phyloP scores from a whole-genome alignment of 805 yeast genomes.

The Cyberlindnera maclurae region DNA sequence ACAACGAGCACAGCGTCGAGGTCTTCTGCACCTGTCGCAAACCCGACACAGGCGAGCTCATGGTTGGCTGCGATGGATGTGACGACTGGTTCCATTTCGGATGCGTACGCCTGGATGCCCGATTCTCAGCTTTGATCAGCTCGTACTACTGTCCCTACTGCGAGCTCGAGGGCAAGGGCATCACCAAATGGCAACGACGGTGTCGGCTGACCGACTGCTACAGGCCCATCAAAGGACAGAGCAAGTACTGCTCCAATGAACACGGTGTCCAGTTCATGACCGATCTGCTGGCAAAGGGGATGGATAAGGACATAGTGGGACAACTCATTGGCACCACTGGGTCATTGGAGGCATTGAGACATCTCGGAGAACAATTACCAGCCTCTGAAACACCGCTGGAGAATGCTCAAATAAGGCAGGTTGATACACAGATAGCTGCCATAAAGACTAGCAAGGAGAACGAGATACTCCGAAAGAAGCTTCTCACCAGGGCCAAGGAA shows the following conservation, averaged over 20 bases:
- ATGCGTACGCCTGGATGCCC: slow-evolving; percentile 56
- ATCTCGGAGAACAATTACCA: slow-evolving; percentile 37
- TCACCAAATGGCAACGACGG: slow-evolving; percentile 66
- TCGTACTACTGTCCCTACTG: slow-evolving; percentile 73
- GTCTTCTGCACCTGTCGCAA: slow-evolving; percentile 71
- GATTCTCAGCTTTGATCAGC: slow-evolving; percentile 48
- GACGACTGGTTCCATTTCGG: slow-evolving; percentile 91
- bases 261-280: slow-evolving; percentile 45
- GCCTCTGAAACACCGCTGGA: slow-evolving; percentile 25
- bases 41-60: slow-evolving; percentile 72
- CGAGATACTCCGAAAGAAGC: slow-evolving; percentile 9
- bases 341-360: slow-evolving; percentile 18
- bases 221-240: slow-evolving; percentile 40
- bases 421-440: not conserved
- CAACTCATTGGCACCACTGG: slow-evolving; percentile 9
- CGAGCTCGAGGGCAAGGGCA: slow-evolving; percentile 36
- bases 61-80: slow-evolving; percentile 95
- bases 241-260: slow-evolving; percentile 69
- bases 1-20: slow-evolving; percentile 48
- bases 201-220: slow-evolving; percentile 58
- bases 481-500: slow-evolving; percentile 20
- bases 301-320: slow-evolving; percentile 6
- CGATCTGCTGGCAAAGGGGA: slow-evolving; percentile 1
- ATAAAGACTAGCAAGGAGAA: slow-evolving; percentile 2
- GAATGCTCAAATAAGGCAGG: slow-evolving; percentile 6